Evolutionary conservation across 2,329 filamentous ascomycete genomes (phyloP).

Genomic region (Fusarium equiseti): DNA sequence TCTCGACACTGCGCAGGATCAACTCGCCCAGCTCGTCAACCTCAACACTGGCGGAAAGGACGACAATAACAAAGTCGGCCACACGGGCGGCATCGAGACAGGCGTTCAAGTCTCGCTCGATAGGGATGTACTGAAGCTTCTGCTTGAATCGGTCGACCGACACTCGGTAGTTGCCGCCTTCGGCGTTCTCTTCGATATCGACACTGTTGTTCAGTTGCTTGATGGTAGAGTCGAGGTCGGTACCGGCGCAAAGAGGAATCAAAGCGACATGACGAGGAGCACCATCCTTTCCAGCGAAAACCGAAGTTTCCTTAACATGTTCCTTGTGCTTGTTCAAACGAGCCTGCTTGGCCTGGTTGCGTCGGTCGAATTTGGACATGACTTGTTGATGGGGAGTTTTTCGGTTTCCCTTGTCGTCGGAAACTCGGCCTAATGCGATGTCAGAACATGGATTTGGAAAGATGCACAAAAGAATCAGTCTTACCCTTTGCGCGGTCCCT

Average conservation of each 20-base stretch:
- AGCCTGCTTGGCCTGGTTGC: slow-evolving; percentile 94
- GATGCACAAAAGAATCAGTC: not conserved
- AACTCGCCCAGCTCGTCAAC: slow-evolving; percentile 87
- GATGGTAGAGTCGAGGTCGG: slow-evolving; percentile 76
- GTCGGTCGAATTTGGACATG: slow-evolving; percentile 96
- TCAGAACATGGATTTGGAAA: not conserved
- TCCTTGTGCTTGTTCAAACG: slow-evolving; percentile 86
- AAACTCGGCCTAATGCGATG: slow-evolving; percentile 75
- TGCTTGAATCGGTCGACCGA: slow-evolving; percentile 94
- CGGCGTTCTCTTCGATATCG: slow-evolving; percentile 77
- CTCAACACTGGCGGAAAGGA: slow-evolving; percentile 85
- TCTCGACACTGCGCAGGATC: slow-evolving; percentile 87
- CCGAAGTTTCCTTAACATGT: slow-evolving; percentile 79
- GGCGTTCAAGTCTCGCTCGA: slow-evolving; percentile 78
- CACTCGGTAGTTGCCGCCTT: slow-evolving; percentile 71
- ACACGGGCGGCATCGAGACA: slow-evolving; percentile 87
- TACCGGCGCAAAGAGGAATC: slow-evolving; percentile 82
- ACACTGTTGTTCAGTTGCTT: slow-evolving; percentile 80
- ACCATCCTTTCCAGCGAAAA: slow-evolving; percentile 89
- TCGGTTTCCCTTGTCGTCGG: slow-evolving; percentile 77
- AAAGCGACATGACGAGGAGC: slow-evolving; percentile 90
- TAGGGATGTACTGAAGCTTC: slow-evolving; percentile 85
- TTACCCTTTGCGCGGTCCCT: slow-evolving; percentile 88
- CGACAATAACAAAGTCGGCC: slow-evolving; percentile 90
- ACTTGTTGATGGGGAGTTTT: slow-evolving; percentile 96